Evolutionary conservation across 495 filamentous ascomycete species (phyloP).

Genomic region (Saxophila tyrrhenica): DNA sequence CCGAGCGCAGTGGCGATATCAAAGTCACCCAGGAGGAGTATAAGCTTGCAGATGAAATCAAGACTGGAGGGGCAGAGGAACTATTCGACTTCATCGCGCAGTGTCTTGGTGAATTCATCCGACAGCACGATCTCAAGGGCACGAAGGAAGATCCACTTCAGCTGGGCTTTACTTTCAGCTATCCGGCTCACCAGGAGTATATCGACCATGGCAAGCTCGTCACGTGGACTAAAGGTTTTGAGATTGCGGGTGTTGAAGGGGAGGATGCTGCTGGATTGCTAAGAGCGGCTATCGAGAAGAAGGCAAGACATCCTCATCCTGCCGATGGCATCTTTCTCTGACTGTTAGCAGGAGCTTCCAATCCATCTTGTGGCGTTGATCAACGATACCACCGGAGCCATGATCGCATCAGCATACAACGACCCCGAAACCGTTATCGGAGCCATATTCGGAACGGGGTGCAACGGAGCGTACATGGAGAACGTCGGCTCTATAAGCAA

Average conservation of each 20-base stretch:
- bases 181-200: constrained; percentile 10
- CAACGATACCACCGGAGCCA: constrained; percentile 14
- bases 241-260: constrained; percentile 12
- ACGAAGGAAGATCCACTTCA: constrained; percentile 7
- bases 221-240: constrained; percentile 15
- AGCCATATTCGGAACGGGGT: constrained; percentile 15
- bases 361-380: constrained; percentile 10
- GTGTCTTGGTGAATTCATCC: constrained; percentile 2
- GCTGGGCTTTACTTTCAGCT: constrained; percentile 14
- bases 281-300: constrained; percentile 8
- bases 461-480: constrained; percentile 17
- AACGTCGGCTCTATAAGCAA: constrained; percentile 10
- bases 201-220: constrained; percentile 16
- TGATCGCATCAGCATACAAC: constrained; percentile 15
- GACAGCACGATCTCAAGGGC: not conserved
- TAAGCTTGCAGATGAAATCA: constrained; percentile 4
- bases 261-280: constrained; percentile 12
- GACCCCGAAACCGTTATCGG: constrained; percentile 14
- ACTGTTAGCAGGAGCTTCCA: constrained; percentile 6
- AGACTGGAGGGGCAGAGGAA: constrained; percentile 4
- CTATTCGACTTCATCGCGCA: constrained; percentile 10
- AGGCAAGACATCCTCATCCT: not conserved
- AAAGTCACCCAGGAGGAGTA: constrained; percentile 3
- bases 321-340: not conserved
- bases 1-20: constrained; percentile 1